Conservation (phyloP, 2,329 filamentous ascomycete species). For the Macroventuria anomochaeta region DNA sequence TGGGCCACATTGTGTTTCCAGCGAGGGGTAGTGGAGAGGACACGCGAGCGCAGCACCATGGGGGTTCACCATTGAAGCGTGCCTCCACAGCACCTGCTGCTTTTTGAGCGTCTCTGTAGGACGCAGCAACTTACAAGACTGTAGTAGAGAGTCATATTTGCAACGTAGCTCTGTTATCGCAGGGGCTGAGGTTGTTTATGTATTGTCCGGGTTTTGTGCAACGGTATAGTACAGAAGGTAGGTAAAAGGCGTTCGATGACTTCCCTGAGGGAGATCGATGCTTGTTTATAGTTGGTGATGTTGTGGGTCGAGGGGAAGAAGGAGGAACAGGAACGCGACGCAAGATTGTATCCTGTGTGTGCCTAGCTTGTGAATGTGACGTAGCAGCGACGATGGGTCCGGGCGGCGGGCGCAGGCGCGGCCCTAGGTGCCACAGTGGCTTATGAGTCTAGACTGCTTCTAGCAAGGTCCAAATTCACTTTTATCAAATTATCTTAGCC, state of each 20-base stretch:
- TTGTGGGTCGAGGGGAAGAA: conserved; percentile 22
- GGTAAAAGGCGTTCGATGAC: not conserved
- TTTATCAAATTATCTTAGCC: conserved; percentile 12
- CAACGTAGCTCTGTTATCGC: conserved; percentile 40
- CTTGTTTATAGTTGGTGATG: conserved; percentile 11
- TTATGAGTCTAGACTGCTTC: conserved; percentile 25
- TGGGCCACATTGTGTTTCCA: conserved; percentile 19
- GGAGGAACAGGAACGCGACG: conserved; percentile 27
- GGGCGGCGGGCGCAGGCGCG: no score
- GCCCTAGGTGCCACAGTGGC: no score
- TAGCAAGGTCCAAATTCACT: conserved; percentile 16
- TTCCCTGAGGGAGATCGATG: conserved; percentile 16
- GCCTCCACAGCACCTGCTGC: not conserved
- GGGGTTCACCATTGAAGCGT: conserved; percentile 15
- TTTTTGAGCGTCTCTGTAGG: not conserved
- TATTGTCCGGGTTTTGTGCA: conserved; percentile 22
- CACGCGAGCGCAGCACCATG: conserved; percentile 13
- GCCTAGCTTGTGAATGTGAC: conserved; percentile 36
- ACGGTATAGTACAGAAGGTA: conserved; percentile 27
- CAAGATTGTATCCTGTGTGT: conserved; percentile 34
- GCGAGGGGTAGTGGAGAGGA: not conserved
- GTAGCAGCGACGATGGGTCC: no score
- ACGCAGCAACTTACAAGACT: conserved; percentile 60
- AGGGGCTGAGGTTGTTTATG: conserved; percentile 17
- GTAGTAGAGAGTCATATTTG: conserved; percentile 73